A percentile compares a stretch with the other conserved stretches of the same genome.
These are phyloP conservation scores for Ustilago hordei DNA, from an alignment of 1,284 basidiomycete species.

Conservation along the genomic window DNA sequence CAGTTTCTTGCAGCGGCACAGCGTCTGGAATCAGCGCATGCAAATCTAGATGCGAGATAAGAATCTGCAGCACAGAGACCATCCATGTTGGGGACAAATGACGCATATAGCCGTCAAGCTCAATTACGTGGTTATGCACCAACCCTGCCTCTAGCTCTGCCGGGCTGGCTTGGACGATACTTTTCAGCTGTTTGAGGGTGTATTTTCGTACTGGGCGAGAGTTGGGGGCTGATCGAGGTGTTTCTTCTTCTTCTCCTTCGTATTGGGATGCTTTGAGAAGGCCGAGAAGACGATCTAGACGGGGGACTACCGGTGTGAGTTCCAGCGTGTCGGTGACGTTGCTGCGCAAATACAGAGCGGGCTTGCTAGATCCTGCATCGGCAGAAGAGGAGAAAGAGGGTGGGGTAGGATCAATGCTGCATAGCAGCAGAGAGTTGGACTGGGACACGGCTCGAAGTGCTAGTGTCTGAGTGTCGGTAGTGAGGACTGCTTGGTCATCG, in stretches of 20 bases:
- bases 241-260: slow-evolving; percentile 51
- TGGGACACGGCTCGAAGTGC: slow-evolving; percentile 64
- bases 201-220: slow-evolving; percentile 43
- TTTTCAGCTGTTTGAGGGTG: slow-evolving; percentile 59
- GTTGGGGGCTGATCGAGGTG: background rate
- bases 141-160: slow-evolving; percentile 54
- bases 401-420: slow-evolving; percentile 36
- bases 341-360: slow-evolving; percentile 44
- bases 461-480: slow-evolving; percentile 55
- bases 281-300: slow-evolving; percentile 51
- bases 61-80: slow-evolving; percentile 36
- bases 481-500: slow-evolving; percentile 63
- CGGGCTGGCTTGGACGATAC: slow-evolving; percentile 64
- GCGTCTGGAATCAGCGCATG: slow-evolving; percentile 52
- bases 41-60: slow-evolving; percentile 59
- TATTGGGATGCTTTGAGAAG: slow-evolving; percentile 58
- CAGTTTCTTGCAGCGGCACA: slow-evolving; percentile 47
- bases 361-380: slow-evolving; percentile 12
- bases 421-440: slow-evolving; percentile 63
- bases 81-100: slow-evolving; percentile 51
- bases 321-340: slow-evolving; percentile 61
- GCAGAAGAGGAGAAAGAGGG: background rate
- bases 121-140: slow-evolving; percentile 48
- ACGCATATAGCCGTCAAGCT: slow-evolving; percentile 59
- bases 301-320: slow-evolving; percentile 56